A percentile compares a stretch with the other conserved stretches of the same genome.
Conservation (phyloP, 257 asterid species). For the Rehmannia glutinosa region DNA sequence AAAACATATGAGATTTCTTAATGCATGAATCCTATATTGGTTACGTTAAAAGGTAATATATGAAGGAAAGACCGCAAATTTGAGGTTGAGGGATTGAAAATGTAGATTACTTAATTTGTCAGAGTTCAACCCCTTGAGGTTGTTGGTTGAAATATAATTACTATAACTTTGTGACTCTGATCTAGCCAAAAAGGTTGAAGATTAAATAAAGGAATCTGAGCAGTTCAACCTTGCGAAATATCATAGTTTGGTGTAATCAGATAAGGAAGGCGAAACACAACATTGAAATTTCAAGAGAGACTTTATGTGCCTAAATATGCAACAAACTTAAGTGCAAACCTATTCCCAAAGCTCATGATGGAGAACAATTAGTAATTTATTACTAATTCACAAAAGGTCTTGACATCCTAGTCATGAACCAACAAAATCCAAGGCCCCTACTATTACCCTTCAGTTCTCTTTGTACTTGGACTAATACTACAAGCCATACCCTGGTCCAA, state of each 20-base stretch:
- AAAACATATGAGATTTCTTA: too few relatives aligned
- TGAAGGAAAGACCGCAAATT: too few relatives aligned
- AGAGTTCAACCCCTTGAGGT: background rate
- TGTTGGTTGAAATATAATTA: background rate
- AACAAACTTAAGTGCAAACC: background rate
- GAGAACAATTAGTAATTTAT: background rate
- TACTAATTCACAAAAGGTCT: background rate
- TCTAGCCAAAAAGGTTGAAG: background rate
- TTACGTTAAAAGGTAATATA: too few relatives aligned
- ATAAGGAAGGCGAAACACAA: background rate
- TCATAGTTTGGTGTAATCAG: background rate
- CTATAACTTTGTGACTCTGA: background rate
- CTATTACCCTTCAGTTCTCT: background rate
- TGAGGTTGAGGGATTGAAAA: too few relatives aligned
- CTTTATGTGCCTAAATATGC: background rate
- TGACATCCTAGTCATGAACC: background rate
- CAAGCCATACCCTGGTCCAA: background rate
- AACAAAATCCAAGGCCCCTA: background rate
- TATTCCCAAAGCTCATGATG: background rate
- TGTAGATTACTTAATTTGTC: too few relatives aligned
- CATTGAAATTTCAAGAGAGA: background rate
- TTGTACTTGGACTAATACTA: background rate
- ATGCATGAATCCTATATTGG: background rate
- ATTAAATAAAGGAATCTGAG: background rate
- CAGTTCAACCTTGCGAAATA: background rate